Evolutionary conservation across 2,329 filamentous ascomycete genomes (phyloP), one percentile per base, ranked within the genome.

Genomic region (Tolypocladium ovalisporum): DNA sequence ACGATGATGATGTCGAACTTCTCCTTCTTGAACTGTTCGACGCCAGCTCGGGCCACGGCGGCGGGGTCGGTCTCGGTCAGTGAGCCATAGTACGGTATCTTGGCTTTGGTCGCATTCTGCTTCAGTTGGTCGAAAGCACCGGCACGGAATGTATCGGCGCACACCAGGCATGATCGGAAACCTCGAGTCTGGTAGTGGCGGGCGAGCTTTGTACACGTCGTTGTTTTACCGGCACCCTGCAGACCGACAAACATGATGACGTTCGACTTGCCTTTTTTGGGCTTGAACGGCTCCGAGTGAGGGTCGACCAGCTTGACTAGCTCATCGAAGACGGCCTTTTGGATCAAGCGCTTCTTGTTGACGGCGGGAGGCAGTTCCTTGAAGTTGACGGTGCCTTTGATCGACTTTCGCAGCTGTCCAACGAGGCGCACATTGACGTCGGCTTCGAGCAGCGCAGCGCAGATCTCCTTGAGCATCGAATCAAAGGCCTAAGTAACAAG

Each of bases 231-330:
- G 6, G 93, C 90, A 79, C 94, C 94, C 74, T 99, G 94, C 54
- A 99, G 80, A 76, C 94, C 94, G 61, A 99, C 94, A 71, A 99
- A 97, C 94, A 99, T 99, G 74, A 99, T 97, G 69, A 99, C 89
- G 72, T 97, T 99, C 62, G 88, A 80, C 71, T 91, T 94, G 63
- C 92, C 91, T 76, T 97, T 99, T 77, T 95, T 96, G 27, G 93
- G 92, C 72, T 95, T 94, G 80, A 96, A 99, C 0, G 93, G 88
- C 63, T 96, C 92, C 66, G 89, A 87, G 73, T 97, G 93, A 32
- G 94, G 94, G 67, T 99, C 91, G 64, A 99, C 94, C 54, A 99
- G 86, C 67, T 90, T 87, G 64, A 97, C 93, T 55, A 99, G 85
- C 73, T 97, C 91, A 70, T 99, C 93, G 72, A 96, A 99, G 64